These are phyloP conservation scores for Rhodosporidiobolus sp. DNA, from an alignment of 768 basidiomycete species.

Conservation along the genomic window DNA sequence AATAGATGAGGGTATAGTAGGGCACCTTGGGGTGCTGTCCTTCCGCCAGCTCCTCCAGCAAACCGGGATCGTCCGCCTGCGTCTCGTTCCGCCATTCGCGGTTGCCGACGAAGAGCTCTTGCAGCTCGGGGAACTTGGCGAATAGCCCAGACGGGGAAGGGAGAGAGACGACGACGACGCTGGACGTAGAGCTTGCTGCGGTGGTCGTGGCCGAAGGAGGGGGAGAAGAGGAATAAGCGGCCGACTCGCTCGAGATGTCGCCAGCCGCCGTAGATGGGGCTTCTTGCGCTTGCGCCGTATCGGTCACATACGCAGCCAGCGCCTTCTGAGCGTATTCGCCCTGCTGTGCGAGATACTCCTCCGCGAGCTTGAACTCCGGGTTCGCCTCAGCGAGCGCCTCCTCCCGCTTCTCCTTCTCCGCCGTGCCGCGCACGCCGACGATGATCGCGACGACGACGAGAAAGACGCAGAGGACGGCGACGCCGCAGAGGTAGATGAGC, in stretches of 20 bases:
- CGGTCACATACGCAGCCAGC: neutral
- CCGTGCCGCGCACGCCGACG: neutral
- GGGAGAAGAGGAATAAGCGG: neutral
- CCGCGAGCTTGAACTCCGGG: neutral
- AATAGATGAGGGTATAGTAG: no score
- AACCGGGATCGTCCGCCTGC: neutral
- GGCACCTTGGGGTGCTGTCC: constrained; percentile 18
- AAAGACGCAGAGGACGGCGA: neutral
- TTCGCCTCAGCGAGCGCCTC: neutral
- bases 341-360: neutral
- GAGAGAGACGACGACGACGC: neutral
- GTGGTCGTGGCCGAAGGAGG: neutral
- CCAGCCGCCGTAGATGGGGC: no score
- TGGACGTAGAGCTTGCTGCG: neutral
- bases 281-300: no score
- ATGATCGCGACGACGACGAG: constrained; percentile 10
- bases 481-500: neutral
- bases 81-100: constrained; percentile 6
- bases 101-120: constrained; percentile 4
- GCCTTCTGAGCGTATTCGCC: neutral
- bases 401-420: neutral
- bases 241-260: no score
- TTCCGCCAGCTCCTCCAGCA: constrained; percentile 4
- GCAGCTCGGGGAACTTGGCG: constrained; percentile 19
- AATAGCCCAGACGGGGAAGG: constrained; percentile 10